Evolutionary conservation across 202 grass and related monocot species (phyloP), one percentile per base, ranked within the genome.

Genomic region (Hordeum pubiflorum): DNA sequence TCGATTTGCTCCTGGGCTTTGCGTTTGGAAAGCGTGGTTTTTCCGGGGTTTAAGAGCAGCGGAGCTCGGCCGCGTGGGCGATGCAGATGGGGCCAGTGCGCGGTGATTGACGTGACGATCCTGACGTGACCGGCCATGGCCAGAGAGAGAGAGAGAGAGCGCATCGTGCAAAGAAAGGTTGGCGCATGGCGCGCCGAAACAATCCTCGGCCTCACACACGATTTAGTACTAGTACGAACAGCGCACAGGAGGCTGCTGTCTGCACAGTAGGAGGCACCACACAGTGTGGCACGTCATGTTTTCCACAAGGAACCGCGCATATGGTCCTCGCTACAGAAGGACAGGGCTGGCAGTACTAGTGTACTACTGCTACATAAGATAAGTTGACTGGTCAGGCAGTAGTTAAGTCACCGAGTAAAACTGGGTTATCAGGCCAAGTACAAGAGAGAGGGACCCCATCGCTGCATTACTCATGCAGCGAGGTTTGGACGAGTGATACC

Each of bases 71-170:
- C 66, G 63, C 55, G 74, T 44, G 52, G 12, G 9, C 66, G 72
- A 52, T 8, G 67, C 43, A 29, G 46, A 76, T 76, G 60, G 69
- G 41, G 33, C 31, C 0, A 48, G 36, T 18, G 78, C 33, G 54
- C 52, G 69, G 69, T 60, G 63, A 87, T 76, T 66, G 76, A 78
- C 38, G 44, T 27, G 85, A 79, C 76, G 55, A 76, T 7, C 52
- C 33, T 39, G 63, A 69, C 11, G 66, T 69, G 67, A 70, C 67
- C 67, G 38, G 39, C 67, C 67, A 70, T 70, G 67, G 67, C 6
- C 67, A 44, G 66, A 44, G 66, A 69, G 34, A 63, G 59, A 14
- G 26, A 62, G 60, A 62, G 58, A 26, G 11, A 5, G 31, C 5
- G 31, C 38, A 44, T 0, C 38, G n/a, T 40, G 69, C 40, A 29